These are phyloP conservation scores for Syzygium aqueum DNA, from an alignment of 345 rosid species.

Conservation along the genomic window DNA sequence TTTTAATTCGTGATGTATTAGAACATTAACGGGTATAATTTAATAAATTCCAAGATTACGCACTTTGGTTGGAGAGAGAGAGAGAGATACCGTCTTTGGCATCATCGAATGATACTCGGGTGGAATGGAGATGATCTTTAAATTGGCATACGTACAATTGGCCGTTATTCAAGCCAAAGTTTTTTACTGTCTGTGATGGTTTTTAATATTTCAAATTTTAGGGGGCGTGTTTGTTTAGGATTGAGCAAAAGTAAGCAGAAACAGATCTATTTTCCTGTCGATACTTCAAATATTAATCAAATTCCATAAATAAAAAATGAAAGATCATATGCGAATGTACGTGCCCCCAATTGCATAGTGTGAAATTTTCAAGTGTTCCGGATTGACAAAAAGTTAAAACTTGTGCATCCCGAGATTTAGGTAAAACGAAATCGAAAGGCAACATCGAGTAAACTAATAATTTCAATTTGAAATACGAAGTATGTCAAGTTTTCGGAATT, in stretches of 20 bases:
- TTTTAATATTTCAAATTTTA: background rate
- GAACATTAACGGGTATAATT: background rate
- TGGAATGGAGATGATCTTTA: background rate
- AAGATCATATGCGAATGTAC: background rate
- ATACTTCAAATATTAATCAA: background rate
- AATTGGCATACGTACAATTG: background rate
- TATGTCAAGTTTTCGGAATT: background rate
- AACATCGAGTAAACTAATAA: background rate
- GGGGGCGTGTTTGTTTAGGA: background rate
- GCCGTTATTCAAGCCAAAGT: background rate
- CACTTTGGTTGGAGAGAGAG: background rate
- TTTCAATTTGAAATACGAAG: background rate
- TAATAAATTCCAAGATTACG: background rate
- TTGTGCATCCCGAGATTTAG: background rate
- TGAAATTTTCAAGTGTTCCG: background rate
- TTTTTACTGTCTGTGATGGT: background rate
- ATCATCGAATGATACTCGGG: background rate
- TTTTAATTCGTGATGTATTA: background rate
- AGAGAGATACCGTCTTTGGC: background rate
- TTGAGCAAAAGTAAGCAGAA: background rate
- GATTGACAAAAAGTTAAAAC: background rate
- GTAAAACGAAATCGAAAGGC: background rate
- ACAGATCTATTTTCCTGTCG: background rate
- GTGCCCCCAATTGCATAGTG: background rate
- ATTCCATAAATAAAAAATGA: background rate